Base-by-base conservation (phyloP, 257 asterid species). In the Solanum boliviense region DNA sequence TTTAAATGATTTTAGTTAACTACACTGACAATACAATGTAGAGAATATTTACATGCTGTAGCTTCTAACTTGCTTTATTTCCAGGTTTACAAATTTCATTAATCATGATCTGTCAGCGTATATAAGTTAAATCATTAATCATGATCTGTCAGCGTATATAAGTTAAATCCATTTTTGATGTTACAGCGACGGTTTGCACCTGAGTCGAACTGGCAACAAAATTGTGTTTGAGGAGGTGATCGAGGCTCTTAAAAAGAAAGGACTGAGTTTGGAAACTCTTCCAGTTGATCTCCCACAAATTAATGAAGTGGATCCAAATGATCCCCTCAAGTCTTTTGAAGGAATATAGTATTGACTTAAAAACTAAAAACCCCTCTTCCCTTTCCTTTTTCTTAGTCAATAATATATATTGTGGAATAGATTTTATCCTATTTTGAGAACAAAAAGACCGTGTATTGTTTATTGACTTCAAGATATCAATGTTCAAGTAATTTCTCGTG, bases 171-270 rank as follows among this genome's bases (percentile, higher is more conserved):
- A 9, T 34, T 34, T 68, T 35, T n/a, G 16, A 20, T 71, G 11
- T 44, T 71, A 90, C 94, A 96, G 98, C 1, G 99, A 96, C 81
- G 98, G 99, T 7, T 88, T 96, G 93, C 99, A 95, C 90, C 93
- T 94, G 29, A 92, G 91, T 15, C 72, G 44, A 46, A 62, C 84
- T 7, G 98, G 99, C 18, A 94, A 93, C 82, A 86, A 86, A 86
- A 78, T 94, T 34, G 98, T 95, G 18, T 95, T 94, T 20, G 94
- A 91, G 87, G 94, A 93, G 89, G 93, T 95, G 75, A 27, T 93
- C 4, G 86, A 11, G 75, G 90, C 36, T 89, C 91, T 95, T 13
- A 90, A 60, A 88, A 92, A 94, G 85, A 83, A 60, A 39, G 89
- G 91, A 32, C 62, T 94, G 65, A 90, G 91, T 84, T 75, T 86